These are phyloP conservation scores for Phytophthora sansomeana DNA, from an alignment of 352 stramenopile species.

Conservation along the genomic window DNA sequence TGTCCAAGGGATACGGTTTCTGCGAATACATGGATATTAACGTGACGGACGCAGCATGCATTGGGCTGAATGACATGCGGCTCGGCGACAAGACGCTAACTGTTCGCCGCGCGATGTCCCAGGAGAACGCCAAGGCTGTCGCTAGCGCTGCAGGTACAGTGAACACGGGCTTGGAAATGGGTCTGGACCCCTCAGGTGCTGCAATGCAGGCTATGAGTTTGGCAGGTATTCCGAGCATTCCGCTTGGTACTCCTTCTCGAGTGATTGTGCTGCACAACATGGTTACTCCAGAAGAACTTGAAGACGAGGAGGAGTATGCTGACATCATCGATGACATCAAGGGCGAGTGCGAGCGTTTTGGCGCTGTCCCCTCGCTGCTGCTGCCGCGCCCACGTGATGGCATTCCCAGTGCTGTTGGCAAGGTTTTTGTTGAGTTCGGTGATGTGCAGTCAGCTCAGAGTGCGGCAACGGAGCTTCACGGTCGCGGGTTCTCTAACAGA, in stretches of 20 bases:
- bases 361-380: slow-evolving; percentile 78
- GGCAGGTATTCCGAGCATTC: slow-evolving; percentile 62
- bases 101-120: slow-evolving; percentile 87
- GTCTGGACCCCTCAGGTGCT: slow-evolving; percentile 67
- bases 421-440: slow-evolving; percentile 95
- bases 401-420: slow-evolving; percentile 63
- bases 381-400: slow-evolving; percentile 80
- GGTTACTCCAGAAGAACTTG: slow-evolving; percentile 96
- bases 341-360: slow-evolving; percentile 94
- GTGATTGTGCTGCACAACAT: slow-evolving; percentile 98
- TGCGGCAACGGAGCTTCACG: slow-evolving; percentile 91
- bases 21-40: slow-evolving; percentile 95
- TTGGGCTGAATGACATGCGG: slow-evolving; percentile 97
- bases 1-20: slow-evolving; percentile 98
- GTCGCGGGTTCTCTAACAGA: slow-evolving; percentile 93
- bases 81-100: slow-evolving; percentile 93
- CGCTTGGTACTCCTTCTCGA: slow-evolving; percentile 68
- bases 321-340: slow-evolving; percentile 97
- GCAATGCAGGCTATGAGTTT: slow-evolving; percentile 78
- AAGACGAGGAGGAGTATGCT: slow-evolving; percentile 95
- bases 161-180: slow-evolving; percentile 75
- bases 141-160: slow-evolving; percentile 70
- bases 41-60: slow-evolving; percentile 92
- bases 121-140: slow-evolving; percentile 74
- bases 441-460: slow-evolving; percentile 77